Percentiles rank a stretch among this genome's conserved stretches.
Evolutionary conservation across 108 stramenopile species (phyloP).

Genomic region (Nitzschia sp.): DNA sequence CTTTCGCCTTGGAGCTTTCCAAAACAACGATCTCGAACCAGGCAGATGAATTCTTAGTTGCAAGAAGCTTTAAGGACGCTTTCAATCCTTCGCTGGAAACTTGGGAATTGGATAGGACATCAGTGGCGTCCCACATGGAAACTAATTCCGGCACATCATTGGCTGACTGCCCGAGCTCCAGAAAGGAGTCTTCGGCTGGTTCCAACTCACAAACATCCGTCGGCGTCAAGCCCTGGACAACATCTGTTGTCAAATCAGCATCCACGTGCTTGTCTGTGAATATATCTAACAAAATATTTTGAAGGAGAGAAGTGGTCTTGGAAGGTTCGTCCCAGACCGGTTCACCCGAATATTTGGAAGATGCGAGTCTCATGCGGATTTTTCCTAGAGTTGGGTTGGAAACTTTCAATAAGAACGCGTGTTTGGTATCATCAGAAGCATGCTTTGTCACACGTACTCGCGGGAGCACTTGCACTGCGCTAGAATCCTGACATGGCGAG

Average conservation of each 20-base stretch:
- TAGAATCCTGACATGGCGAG: constrained; percentile 56
- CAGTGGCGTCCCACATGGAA: constrained; percentile 46
- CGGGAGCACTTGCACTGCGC: constrained; percentile 78
- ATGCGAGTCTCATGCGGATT: constrained; percentile 59
- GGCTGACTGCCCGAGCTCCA: constrained; percentile 63
- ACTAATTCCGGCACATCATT: constrained; percentile 58
- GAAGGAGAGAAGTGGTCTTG: constrained; percentile 28
- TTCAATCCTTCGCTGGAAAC: neutral
- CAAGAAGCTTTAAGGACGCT: constrained; percentile 41
- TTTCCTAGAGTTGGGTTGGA: constrained; percentile 75
- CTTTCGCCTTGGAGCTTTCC: constrained; percentile 1
- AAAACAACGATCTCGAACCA: constrained; percentile 62
- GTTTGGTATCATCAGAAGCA: constrained; percentile 29
- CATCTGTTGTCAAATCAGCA: constrained; percentile 26
- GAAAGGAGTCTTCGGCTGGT: constrained; percentile 61
- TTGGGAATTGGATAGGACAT: constrained; percentile 27
- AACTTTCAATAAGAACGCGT: constrained; percentile 64
- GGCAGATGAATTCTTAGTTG: constrained; percentile 48
- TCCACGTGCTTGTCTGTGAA: constrained; percentile 38
- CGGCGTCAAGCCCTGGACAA: constrained; percentile 14
- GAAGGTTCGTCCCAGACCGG: constrained; percentile 31
- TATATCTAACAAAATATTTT: constrained; percentile 60
- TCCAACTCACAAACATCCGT: constrained; percentile 56
- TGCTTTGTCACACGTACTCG: constrained; percentile 44
- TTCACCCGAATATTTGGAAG: constrained; percentile 47